Evolutionary conservation across 1,284 basidiomycete genomes (phyloP).

Genomic region (Irpex lacteus): DNA sequence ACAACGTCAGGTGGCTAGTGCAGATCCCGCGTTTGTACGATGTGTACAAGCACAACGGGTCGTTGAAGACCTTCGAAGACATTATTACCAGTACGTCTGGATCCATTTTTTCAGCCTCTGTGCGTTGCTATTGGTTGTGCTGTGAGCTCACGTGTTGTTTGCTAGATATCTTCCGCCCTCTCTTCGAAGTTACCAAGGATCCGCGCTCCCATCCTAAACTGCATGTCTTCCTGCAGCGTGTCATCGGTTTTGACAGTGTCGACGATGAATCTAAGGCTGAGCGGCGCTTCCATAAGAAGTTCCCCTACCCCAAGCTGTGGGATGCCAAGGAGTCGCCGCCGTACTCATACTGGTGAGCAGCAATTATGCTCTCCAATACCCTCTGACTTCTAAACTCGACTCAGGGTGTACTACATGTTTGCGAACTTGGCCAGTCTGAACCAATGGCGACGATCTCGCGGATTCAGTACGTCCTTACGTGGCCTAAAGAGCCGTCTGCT

Average conservation of each 20-base stretch:
- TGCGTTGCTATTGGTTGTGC: no score
- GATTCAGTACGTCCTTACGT: slow-evolving; percentile 74
- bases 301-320: slow-evolving; percentile 93
- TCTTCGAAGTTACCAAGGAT: slow-evolving; percentile 96
- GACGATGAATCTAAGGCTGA: slow-evolving; percentile 98
- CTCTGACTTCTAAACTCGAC: not conserved
- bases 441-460: slow-evolving; percentile 83
- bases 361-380: not conserved
- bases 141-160: not conserved
- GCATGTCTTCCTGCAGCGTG: slow-evolving; percentile 94
- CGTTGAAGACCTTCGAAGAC: slow-evolving; percentile 88
- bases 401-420: slow-evolving; percentile 96
- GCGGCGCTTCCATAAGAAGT: slow-evolving; percentile 90
- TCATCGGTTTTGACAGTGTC: slow-evolving; percentile 95
- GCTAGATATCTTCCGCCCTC: slow-evolving; percentile 88
- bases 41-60: slow-evolving; percentile 90
- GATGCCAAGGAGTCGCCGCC: slow-evolving; percentile 88
- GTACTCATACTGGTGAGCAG: slow-evolving; percentile 85
- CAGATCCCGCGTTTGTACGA: slow-evolving; percentile 96
- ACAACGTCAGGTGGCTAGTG: slow-evolving; percentile 98
- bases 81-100: slow-evolving; percentile 85
- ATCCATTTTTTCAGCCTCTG: no score
- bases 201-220: slow-evolving; percentile 90
- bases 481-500: not conserved
- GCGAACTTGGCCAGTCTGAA: slow-evolving; percentile 96